Conservation (phyloP, 768 basidiomycete species). For the Phaffia tasmanica region DNA sequence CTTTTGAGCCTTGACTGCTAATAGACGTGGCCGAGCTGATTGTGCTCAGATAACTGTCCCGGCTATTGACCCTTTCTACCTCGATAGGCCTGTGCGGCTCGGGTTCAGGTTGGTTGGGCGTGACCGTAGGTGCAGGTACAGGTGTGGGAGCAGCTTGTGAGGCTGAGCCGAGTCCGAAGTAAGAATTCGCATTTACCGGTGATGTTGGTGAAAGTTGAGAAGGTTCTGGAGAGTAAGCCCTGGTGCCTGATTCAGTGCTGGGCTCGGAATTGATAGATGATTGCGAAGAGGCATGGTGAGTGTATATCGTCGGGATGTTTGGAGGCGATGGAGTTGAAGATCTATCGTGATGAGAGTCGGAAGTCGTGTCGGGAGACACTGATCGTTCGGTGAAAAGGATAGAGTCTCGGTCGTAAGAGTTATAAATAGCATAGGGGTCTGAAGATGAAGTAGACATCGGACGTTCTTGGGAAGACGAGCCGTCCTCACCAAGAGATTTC, state of each 20-base stretch:
- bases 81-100: slow-evolving; percentile 1
- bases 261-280: too few relatives aligned
- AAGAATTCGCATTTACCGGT: background rate
- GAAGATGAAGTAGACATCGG: background rate
- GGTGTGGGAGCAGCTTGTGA: too few relatives aligned
- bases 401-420: slow-evolving; percentile 8
- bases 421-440: background rate
- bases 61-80: slow-evolving; percentile 15
- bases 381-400: background rate
- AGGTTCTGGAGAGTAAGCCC: slow-evolving; percentile 10
- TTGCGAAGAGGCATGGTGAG: too few relatives aligned
- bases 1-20: background rate
- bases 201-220: background rate
- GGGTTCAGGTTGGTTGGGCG: background rate
- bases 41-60: slow-evolving; percentile 5
- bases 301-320: too few relatives aligned
- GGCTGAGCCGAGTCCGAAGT: background rate
- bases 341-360: too few relatives aligned
- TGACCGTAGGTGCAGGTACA: background rate
- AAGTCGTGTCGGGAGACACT: too few relatives aligned
- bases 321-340: too few relatives aligned
- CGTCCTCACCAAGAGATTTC: background rate
- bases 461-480: background rate
- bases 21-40: background rate
- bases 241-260: too few relatives aligned